A percentile compares a stretch with the other conserved stretches of the same genome.
Conservation (phyloP, 345 rosid genomes). For the Murraya koenigii region DNA sequence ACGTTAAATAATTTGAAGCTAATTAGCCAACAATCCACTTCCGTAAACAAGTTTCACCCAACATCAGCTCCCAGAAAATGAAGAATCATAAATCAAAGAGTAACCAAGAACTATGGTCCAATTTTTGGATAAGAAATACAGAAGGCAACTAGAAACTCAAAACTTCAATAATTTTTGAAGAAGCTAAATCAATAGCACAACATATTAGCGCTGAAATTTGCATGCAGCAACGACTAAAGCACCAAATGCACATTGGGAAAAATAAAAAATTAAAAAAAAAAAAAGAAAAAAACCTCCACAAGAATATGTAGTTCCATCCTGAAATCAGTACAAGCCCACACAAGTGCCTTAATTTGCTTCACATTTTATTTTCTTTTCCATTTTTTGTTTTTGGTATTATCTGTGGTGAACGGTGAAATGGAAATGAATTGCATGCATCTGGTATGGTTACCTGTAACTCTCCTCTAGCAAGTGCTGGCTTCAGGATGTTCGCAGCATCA, state of each 20-base stretch:
- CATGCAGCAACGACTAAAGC: background rate
- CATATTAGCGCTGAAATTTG: background rate
- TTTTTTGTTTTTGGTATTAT: background rate
- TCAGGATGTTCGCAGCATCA: constrained; percentile 98
- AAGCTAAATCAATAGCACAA: background rate
- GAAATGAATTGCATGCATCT: background rate
- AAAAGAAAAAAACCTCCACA: too few relatives aligned
- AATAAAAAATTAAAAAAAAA: too few relatives aligned
- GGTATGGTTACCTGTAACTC: constrained; percentile 78
- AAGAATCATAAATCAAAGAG: background rate
- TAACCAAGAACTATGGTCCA: background rate
- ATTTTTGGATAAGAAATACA: background rate
- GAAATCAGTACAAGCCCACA: background rate
- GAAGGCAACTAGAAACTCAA: background rate
- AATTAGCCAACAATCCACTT: background rate
- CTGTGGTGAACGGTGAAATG: background rate
- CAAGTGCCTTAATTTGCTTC: background rate
- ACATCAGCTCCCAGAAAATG: background rate
- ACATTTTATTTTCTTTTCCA: background rate
- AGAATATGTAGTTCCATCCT: background rate
- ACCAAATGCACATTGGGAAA: background rate
- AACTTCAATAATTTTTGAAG: background rate
- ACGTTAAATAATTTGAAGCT: constrained; percentile 12
- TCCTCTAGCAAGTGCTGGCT: constrained; percentile 99
- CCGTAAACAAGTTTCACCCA: background rate